Conservation (phyloP, 805 yeast genomes). For the Candida silvatica region DNA sequence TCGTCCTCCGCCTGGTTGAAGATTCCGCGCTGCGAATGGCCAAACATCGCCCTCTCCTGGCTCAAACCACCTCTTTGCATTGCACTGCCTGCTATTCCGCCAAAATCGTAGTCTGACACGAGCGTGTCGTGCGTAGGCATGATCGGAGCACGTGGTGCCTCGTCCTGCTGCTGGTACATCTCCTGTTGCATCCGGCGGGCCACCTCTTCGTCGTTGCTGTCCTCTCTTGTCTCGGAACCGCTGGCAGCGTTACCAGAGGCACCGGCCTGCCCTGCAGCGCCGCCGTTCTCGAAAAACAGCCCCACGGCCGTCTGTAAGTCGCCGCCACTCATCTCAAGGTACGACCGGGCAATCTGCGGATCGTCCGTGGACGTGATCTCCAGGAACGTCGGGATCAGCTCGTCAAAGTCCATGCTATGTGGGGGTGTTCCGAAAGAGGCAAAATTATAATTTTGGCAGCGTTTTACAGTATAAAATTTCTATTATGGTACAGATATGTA, state of each 20-base stretch:
- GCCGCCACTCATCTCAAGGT: slow-evolving; percentile 68
- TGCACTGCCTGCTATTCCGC: no score
- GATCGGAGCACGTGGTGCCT: slow-evolving; percentile 65
- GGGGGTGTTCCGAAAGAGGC: no score
- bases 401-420: slow-evolving; percentile 22
- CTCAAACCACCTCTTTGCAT: slow-evolving; percentile 14
- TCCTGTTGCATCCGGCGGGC: slow-evolving; percentile 61
- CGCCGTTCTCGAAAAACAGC: slow-evolving; percentile 65
- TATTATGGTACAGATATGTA: no score
- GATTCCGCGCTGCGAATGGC: slow-evolving; percentile 38
- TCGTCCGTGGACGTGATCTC: slow-evolving; percentile 77
- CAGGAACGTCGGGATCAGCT: slow-evolving; percentile 60
- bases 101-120: slow-evolving; percentile 11
- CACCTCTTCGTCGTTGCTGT: slow-evolving; percentile 33
- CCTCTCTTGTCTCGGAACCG: neutral
- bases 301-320: slow-evolving; percentile 80
- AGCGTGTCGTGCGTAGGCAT: slow-evolving; percentile 68
- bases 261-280: slow-evolving; percentile 15
- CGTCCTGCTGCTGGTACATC: slow-evolving; percentile 37
- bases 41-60: slow-evolving; percentile 30
- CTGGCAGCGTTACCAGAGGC: neutral
- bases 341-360: slow-evolving; percentile 60
- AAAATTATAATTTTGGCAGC: no score
- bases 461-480: no score
- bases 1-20: slow-evolving; percentile 48